Conservation (phyloP, 805 yeast genomes). For the Lipomyces kockii region DNA sequence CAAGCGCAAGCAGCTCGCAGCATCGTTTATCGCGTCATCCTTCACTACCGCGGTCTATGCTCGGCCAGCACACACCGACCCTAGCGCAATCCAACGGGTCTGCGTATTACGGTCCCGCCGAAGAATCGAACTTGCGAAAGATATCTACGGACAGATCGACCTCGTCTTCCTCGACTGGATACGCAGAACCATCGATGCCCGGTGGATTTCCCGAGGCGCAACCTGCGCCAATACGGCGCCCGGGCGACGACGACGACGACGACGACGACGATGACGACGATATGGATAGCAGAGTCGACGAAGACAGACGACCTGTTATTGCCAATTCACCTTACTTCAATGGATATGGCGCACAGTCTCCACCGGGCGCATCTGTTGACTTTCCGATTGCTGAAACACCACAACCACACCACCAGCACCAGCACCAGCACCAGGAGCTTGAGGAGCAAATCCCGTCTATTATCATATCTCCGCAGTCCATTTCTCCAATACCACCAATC, state of each 20-base stretch:
- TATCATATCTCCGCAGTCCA: not conserved
- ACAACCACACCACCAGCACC: not conserved
- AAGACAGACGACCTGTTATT: not conserved
- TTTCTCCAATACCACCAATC: not conserved
- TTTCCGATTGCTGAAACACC: not conserved
- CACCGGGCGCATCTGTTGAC: not conserved
- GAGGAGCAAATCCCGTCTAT: constrained; percentile 3
- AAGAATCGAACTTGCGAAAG: constrained; percentile 6
- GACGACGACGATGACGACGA: not conserved
- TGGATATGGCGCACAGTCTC: not conserved
- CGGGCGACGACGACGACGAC: not conserved
- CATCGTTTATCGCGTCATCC: not conserved
- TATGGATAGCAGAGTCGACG: constrained; percentile 4
- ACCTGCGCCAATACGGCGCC: not conserved
- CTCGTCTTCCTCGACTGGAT: constrained; percentile 7
- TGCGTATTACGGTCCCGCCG: not conserved
- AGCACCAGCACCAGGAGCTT: not conserved
- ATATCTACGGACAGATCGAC: constrained; percentile 6
- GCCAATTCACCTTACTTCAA: not conserved
- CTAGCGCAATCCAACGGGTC: not conserved
- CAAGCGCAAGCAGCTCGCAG: not conserved
- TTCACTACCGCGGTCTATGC: constrained; percentile 4
- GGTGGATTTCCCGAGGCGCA: constrained; percentile 19
- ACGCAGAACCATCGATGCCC: constrained; percentile 12
- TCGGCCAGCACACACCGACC: not conserved